Conservation (phyloP, 106 monocot species). For the Narthecium ossifragum region DNA sequence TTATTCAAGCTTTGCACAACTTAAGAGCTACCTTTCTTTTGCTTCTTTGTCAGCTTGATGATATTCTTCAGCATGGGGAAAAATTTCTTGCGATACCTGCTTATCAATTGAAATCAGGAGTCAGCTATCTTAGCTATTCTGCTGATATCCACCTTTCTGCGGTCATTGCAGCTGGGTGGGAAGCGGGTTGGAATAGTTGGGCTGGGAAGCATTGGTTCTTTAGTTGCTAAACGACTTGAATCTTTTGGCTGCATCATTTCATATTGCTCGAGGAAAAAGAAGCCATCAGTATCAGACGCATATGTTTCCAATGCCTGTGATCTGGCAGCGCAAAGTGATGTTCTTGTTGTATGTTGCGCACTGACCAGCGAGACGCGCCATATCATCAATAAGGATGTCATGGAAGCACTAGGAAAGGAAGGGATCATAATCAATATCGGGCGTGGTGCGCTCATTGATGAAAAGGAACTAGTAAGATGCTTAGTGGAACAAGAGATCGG, state of each 20-base stretch:
- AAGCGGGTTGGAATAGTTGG: conserved; percentile 59
- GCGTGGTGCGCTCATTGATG: conserved; percentile 34
- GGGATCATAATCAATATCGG: conserved; percentile 51
- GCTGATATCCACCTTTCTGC: no score
- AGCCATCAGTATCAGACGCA: conserved; percentile 21
- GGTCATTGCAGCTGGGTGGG: conserved; percentile 37
- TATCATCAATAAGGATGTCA: conserved; percentile 53
- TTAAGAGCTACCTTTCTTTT: no score
- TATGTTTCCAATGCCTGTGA: conserved; percentile 22
- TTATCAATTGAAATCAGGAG: no score
- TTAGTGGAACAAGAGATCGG: conserved; percentile 38
- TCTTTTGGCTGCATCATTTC: conserved; percentile 47
- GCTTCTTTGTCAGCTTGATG: no score
- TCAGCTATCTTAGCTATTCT: no score
- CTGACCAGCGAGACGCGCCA: conserved; percentile 52
- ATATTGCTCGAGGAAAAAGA: conserved; percentile 31
- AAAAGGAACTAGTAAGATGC: conserved; percentile 24
- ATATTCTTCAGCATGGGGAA: no score
- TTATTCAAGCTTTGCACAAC: no score
- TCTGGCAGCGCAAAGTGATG: conserved; percentile 44
- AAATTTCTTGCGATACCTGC: no score
- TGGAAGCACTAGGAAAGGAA: conserved; percentile 48
- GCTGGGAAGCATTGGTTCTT: conserved; percentile 53
- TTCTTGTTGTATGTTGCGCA: conserved; percentile 42
- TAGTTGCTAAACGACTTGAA: conserved; percentile 52